Evolutionary conservation across 2,329 filamentous ascomycete species (phyloP), one percentile per base, ranked within the genome.

Genomic region (Cytospora mali): DNA sequence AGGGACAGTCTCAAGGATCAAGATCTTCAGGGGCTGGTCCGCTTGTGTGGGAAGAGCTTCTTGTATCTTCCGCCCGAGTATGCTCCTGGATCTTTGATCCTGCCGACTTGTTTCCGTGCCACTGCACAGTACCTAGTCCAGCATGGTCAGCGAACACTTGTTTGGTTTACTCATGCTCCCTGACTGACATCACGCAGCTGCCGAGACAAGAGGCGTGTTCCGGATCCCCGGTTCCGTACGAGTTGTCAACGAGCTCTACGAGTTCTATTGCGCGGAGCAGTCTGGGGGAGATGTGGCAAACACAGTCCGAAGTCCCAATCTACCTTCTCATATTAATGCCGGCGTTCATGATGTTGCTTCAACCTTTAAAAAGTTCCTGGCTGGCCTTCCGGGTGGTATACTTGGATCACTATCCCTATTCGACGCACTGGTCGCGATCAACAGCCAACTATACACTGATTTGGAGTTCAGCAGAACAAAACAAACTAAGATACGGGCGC

Each of bases 41-140:
- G 85, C 13, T 72, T 89, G 31, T 87, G 85, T 66, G 87, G 88
- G 42, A 85, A 84, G 70, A 88, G 85, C 70, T 74, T 84, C 31
- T 74, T 90, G 54, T 84, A 86, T 68, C 75, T 90, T 10, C 86
- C 87, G 0, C 67, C 77, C 3, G 85, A 87, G 58, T 84, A 88
- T 68, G 77, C 85, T 4, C 80, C 85, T 1, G 79, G 81, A 21
- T 80, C 81, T 27, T 74, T 90, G 28, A 75, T 83, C 21, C 74
- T 90, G 31, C 88, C 88, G 10, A 89, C 87, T 4, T 88, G 87
- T 67, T 79, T 90, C 55, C 84, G 87, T 51, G 87, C 88, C 11
- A 86, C 84, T 10, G 86, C 84, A n/a, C 84, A 89, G 66, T 81
- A 86, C 70, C 78, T 90, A 11, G 78, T 86, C 3, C 83, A 88